Percentiles rank a stretch among this genome's conserved stretches.
phyloP scores from a whole-genome alignment of 2,329 filamentous ascomycete genomes.

The Polytolypa hystricis region DNA sequence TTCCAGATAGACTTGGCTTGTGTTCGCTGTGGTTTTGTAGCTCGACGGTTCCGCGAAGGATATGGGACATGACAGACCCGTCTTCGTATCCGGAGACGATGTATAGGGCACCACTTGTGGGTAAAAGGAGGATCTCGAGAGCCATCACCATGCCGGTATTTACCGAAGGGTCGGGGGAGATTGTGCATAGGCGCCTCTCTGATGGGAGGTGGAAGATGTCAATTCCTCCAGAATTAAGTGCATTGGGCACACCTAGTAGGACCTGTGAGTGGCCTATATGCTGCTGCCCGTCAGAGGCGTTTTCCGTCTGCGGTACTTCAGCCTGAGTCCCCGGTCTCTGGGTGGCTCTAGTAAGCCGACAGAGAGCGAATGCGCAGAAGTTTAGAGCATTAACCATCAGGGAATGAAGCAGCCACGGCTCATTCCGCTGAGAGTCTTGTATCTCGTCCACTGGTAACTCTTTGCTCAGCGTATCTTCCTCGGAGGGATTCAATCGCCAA shows the following conservation, averaged over 20 bases:
- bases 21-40: slow-evolving; percentile 17
- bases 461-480: slow-evolving; percentile 45
- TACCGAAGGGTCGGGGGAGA: slow-evolving; percentile 35
- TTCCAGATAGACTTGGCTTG: slow-evolving; percentile 13
- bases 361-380: slow-evolving; percentile 74
- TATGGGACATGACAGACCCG: slow-evolving; percentile 59
- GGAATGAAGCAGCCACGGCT: slow-evolving; percentile 77
- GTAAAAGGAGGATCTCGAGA: slow-evolving; percentile 48
- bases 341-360: slow-evolving; percentile 24
- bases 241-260: slow-evolving; percentile 65
- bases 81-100: slow-evolving; percentile 77
- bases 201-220: slow-evolving; percentile 77
- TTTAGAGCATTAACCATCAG: slow-evolving; percentile 87
- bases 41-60: slow-evolving; percentile 34
- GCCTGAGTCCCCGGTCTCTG: background rate
- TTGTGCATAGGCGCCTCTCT: slow-evolving; percentile 54
- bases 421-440: slow-evolving; percentile 30
- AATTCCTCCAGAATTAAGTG: slow-evolving; percentile 61
- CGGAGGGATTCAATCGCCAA: slow-evolving; percentile 66
- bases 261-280: slow-evolving; percentile 11
- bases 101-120: slow-evolving; percentile 38
- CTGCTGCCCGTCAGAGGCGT: background rate
- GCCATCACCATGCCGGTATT: slow-evolving; percentile 75
- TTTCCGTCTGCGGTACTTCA: background rate
- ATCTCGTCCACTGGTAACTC: slow-evolving; percentile 58